Evolutionary conservation across 164 flowering plant species (phyloP).

Genomic region (Aristolochia contorta): DNA sequence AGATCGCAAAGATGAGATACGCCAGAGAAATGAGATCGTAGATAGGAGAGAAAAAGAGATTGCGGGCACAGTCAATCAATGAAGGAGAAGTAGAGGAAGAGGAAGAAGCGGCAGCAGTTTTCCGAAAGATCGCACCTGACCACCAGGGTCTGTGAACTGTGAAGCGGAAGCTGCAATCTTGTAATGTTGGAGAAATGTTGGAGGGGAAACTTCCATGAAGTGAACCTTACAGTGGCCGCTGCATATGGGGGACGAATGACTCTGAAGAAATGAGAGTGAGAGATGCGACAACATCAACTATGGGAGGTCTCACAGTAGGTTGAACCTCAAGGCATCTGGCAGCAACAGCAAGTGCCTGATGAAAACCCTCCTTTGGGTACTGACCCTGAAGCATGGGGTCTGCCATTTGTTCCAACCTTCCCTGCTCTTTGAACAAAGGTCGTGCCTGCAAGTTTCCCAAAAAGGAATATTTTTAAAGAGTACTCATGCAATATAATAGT

Average conservation of each 20-base stretch:
- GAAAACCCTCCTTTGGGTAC: background rate
- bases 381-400: constrained; percentile 1
- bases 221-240: background rate
- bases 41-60: too few species aligned
- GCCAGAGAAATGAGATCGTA: too few species aligned
- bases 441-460: constrained; percentile 1
- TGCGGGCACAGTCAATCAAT: too few species aligned
- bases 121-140: too few species aligned
- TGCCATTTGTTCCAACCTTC: background rate
- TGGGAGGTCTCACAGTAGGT: background rate
- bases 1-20: too few species aligned
- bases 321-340: background rate
- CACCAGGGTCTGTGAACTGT: too few species aligned
- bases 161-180: too few species aligned
- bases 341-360: constrained; percentile 1
- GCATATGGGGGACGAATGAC: background rate
- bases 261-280: background rate
- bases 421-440: background rate
- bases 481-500: background rate
- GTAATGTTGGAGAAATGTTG: too few species aligned
- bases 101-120: too few species aligned
- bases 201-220: too few species aligned
- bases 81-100: too few species aligned
- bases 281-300: constrained; percentile 1
- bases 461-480: background rate